Evolutionary conservation across 2,329 filamentous ascomycete species (phyloP), one percentile per base, ranked within the genome.

Genomic region (Hymenotorrendiella dingleyae): DNA sequence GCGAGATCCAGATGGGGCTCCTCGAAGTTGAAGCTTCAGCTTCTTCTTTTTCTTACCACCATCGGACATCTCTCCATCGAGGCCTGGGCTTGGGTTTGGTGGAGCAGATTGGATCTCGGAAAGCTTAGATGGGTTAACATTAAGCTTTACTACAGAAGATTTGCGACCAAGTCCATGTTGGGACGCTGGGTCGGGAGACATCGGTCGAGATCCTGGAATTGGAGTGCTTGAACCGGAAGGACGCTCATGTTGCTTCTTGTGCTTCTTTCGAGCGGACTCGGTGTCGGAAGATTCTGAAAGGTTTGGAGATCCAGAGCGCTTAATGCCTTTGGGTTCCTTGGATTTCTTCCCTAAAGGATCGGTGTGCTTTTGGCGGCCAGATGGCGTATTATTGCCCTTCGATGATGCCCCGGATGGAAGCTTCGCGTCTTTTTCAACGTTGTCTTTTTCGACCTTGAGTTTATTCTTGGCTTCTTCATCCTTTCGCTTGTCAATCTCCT

Each of bases 241-340:
- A 40, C 68, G 62, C 2, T 65, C 64, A 48, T 78, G 74, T 61
- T 84, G 84, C 67, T 83, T 86, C 60, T 84, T 78, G 61, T 76
- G 78, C 68, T 86, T 87, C 67, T 93, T 89, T 52, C 84, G 83
- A 19, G 82, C 79, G 1, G 86, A 91, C 62, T 97, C 91, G 54
- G 90, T 94, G 40, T 88, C 91, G 61, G 88, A 94, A 8, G 88
- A 88, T 61, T 97, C 91, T 0, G 61, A 96, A 23, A 86, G 73
- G 51, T 90, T 84, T 3, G 90, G 88, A 12, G 89, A 95, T 14
- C 89, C 88, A 23, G 86, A 76, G 22, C 91, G 82, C 68, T 96
- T 96, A 40, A 91, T 75, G 23, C 79, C 81, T 55, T 65, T 64
- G n/a, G n/a, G n/a, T n/a, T n/a, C n/a, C 23, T 75, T 59, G 3